A percentile compares a stretch with the other conserved stretches of the same genome.
Evolutionary conservation across 2,329 filamentous ascomycete species (phyloP).

Genomic region (Botrytis elliptica): DNA sequence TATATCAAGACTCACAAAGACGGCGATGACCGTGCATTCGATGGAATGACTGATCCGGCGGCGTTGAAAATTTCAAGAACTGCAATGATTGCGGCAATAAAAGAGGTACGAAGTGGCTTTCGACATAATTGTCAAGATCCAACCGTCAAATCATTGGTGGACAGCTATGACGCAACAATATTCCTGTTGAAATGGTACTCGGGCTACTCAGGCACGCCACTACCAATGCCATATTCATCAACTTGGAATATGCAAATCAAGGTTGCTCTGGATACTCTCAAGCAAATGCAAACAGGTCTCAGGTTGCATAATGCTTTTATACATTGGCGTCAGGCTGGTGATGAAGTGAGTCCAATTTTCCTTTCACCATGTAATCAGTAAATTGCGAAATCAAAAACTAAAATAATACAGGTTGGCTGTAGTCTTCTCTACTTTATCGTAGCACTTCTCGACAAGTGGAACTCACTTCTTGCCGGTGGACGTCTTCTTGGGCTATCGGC

Average conservation of each 20-base stretch:
- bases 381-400: neutral
- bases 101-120: slow-evolving; percentile 18
- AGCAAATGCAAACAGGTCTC: slow-evolving; percentile 38
- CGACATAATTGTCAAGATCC: slow-evolving; percentile 22
- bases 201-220: slow-evolving; percentile 43
- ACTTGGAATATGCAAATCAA: slow-evolving; percentile 40
- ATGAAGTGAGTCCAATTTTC: slow-evolving; percentile 48
- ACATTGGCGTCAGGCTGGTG: slow-evolving; percentile 38
- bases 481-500: slow-evolving; percentile 40
- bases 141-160: slow-evolving; percentile 42
- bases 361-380: neutral
- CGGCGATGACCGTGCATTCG: slow-evolving; percentile 12
- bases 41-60: slow-evolving; percentile 40
- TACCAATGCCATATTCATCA: slow-evolving; percentile 38
- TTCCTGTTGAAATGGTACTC: slow-evolving; percentile 40
- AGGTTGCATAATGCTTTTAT: slow-evolving; percentile 39
- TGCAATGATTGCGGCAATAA: slow-evolving; percentile 42
- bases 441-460: slow-evolving; percentile 40
- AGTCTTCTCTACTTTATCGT: slow-evolving; percentile 41
- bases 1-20: slow-evolving; percentile 31
- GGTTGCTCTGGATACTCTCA: slow-evolving; percentile 37
- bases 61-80: slow-evolving; percentile 13
- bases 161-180: slow-evolving; percentile 45
- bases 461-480: slow-evolving; percentile 33
- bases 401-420: slow-evolving; percentile 27